phyloP scores from a whole-genome alignment of 1,139 yeast genomes.

The Eremothecium cymbalariae region DNA sequence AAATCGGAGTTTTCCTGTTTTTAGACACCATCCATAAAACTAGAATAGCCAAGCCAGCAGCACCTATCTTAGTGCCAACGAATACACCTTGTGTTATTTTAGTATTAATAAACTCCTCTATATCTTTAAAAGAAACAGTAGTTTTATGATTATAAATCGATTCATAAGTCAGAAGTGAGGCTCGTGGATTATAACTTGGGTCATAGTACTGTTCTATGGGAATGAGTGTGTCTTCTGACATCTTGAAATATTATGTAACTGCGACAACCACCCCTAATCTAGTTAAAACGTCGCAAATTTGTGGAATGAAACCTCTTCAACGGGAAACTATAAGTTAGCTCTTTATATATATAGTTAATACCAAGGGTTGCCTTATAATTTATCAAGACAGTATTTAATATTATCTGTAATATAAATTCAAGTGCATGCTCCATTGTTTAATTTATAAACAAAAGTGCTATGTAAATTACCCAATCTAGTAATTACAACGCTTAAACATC shows the following conservation, averaged over 20 bases:
- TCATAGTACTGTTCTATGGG: conserved; percentile 8
- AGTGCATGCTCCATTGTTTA: too few relatives aligned
- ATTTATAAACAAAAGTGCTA: too few relatives aligned
- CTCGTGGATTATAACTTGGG: conserved; percentile 23
- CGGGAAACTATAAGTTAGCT: too few relatives aligned
- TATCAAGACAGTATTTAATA: too few relatives aligned
- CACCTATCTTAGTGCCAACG: conserved; percentile 38
- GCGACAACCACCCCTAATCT: too few relatives aligned
- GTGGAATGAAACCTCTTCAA: too few relatives aligned
- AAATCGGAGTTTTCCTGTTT: conserved; percentile 55
- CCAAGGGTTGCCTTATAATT: too few relatives aligned
- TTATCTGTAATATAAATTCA: too few relatives aligned
- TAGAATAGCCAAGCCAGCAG: conserved; percentile 36
- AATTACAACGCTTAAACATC: conserved; percentile 8
- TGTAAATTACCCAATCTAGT: conserved; percentile 6
- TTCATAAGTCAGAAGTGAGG: conserved; percentile 22
- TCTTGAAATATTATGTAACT: neutral
- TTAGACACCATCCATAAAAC: conserved; percentile 39
- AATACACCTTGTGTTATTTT: conserved; percentile 34
- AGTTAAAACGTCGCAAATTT: too few relatives aligned
- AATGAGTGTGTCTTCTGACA: conserved; percentile 2
- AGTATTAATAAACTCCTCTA: conserved; percentile 32
- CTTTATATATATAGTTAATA: too few relatives aligned
- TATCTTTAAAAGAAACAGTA: conserved; percentile 31
- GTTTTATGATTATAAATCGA: conserved; percentile 28